Percentiles rank a stretch among this genome's conserved stretches.
Conservation (phyloP, 768 basidiomycete species). For the Termitomyces sp. region DNA sequence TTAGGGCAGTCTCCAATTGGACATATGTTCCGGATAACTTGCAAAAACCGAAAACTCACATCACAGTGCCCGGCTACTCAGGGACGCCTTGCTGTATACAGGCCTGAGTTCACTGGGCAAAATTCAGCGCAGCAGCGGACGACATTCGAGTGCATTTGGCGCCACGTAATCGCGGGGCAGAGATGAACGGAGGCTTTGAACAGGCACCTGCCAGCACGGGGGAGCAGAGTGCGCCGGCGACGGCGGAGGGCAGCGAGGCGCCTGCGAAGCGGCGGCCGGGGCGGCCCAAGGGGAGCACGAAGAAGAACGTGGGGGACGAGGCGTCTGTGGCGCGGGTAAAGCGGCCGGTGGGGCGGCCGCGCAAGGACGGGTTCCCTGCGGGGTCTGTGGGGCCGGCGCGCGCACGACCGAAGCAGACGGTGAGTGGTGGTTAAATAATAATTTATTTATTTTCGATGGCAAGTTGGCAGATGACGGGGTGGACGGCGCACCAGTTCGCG, state of each 20-base stretch:
- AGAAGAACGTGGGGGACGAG: slow-evolving; percentile 39
- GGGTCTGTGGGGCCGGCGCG: slow-evolving; percentile 56
- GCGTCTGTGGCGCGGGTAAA: slow-evolving; percentile 51
- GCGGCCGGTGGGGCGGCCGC: slow-evolving; percentile 73
- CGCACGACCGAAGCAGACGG: slow-evolving; percentile 7
- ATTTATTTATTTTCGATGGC: too few species aligned
- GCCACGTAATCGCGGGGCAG: not conserved
- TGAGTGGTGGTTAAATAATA: not conserved
- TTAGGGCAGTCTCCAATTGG: not conserved
- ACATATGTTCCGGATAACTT: not conserved
- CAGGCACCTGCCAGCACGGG: not conserved
- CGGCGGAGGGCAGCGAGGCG: not conserved
- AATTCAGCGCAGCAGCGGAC: not conserved
- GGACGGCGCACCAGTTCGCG: not conserved
- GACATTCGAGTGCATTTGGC: not conserved
- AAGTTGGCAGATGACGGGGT: too few species aligned
- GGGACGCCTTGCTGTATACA: too few species aligned
- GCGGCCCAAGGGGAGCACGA: slow-evolving; percentile 75
- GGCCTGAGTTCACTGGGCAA: too few species aligned
- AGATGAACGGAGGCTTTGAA: slow-evolving; percentile 10
- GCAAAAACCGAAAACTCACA: not conserved
- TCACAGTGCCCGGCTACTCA: not conserved
- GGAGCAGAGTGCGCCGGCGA: not conserved
- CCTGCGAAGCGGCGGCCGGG: slow-evolving; percentile 63
- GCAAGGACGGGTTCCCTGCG: slow-evolving; percentile 79